Percentiles rank a stretch among this genome's conserved stretches.
These are phyloP conservation scores for Leucogyrophana mollusca DNA, from an alignment of 768 basidiomycete genomes.

Conservation along the genomic window DNA sequence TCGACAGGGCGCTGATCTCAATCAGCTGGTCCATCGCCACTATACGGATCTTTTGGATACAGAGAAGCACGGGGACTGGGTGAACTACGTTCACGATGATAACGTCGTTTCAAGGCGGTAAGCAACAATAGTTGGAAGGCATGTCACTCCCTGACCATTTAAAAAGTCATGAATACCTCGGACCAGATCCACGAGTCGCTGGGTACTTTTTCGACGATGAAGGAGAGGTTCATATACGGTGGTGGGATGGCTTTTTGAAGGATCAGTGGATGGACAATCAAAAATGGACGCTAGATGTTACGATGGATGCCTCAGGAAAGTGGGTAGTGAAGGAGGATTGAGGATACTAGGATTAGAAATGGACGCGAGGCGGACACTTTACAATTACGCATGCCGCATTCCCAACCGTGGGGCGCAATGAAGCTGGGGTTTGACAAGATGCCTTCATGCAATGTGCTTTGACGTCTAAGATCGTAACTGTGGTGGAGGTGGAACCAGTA, in stretches of 20 bases:
- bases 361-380: too few relatives aligned
- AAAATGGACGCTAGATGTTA: slow-evolving; percentile 39
- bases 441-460: too few relatives aligned
- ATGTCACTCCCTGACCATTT: background rate
- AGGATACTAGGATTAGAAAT: background rate
- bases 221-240: slow-evolving; percentile 40
- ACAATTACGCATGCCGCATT: too few relatives aligned
- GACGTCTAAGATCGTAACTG: too few relatives aligned
- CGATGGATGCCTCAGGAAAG: slow-evolving; percentile 29
- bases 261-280: slow-evolving; percentile 43
- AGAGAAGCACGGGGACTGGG: slow-evolving; percentile 19
- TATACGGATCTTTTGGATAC: slow-evolving; percentile 19
- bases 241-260: slow-evolving; percentile 43
- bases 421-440: too few relatives aligned
- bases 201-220: slow-evolving; percentile 36
- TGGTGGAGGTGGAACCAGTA: too few relatives aligned
- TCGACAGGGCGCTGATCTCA: slow-evolving; percentile 33
- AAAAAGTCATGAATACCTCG: slow-evolving; percentile 42
- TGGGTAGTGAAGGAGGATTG: slow-evolving; percentile 38
- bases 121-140: slow-evolving; percentile 1
- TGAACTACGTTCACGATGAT: slow-evolving; percentile 37
- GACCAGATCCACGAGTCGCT: slow-evolving; percentile 42
- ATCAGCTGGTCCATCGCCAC: slow-evolving; percentile 34
- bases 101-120: slow-evolving; percentile 31
- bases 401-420: too few relatives aligned